These are phyloP conservation scores for Chenopodium formosanum DNA, from an alignment of 148 eudicot species.

Conservation along the genomic window DNA sequence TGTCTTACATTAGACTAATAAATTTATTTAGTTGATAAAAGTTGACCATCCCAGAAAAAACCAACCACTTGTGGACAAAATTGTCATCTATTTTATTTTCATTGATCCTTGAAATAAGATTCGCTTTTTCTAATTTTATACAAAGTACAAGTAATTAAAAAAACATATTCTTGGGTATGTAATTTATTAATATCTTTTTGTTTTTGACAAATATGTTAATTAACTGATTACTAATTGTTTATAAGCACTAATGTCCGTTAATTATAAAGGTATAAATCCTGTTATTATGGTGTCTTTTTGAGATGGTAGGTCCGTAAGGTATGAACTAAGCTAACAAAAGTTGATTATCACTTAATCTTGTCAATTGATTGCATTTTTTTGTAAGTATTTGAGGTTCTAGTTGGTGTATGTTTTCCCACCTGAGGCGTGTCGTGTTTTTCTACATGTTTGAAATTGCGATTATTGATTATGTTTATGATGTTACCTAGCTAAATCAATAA, in stretches of 20 bases:
- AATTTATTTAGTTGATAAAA: background rate
- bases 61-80: slow-evolving; percentile 32
- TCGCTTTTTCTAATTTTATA: background rate
- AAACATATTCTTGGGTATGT: background rate
- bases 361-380: no score
- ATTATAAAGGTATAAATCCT: background rate
- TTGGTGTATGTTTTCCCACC: no score
- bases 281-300: background rate
- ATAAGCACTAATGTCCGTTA: background rate
- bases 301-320: no score
- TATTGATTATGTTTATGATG: no score
- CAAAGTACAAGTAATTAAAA: background rate
- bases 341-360: no score
- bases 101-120: background rate
- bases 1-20: slow-evolving; percentile 3
- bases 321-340: no score
- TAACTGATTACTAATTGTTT: background rate
- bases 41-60: slow-evolving; percentile 31
- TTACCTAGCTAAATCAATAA: no score
- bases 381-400: no score
- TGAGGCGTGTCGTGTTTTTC: no score
- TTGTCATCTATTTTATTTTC: slow-evolving; percentile 17
- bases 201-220: background rate
- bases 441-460: no score
- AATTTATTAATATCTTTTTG: no score